Percentiles rank a stretch among this genome's conserved stretches.
Conservation (phyloP, 768 basidiomycete genomes). For the Lenzites betulinus region DNA sequence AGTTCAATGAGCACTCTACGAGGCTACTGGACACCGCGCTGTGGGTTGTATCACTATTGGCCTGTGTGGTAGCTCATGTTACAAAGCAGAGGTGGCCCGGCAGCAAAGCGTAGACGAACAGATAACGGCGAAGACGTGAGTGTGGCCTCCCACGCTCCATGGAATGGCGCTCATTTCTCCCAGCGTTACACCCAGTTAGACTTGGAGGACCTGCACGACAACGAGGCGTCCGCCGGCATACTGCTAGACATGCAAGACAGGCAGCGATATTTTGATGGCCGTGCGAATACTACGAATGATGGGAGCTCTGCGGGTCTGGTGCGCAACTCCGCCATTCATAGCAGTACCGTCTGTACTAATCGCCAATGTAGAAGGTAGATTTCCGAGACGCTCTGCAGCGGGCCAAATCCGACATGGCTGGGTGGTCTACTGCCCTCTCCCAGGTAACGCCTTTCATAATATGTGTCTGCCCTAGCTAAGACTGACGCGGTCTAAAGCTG, state of each 20-base stretch:
- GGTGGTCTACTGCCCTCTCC: conserved; percentile 59
- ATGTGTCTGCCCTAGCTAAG: too few species aligned
- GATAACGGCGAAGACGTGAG: conserved; percentile 45
- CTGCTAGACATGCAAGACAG: conserved; percentile 86
- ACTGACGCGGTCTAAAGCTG: conserved; percentile 42
- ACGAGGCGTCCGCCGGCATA: conserved; percentile 66
- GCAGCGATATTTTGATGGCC: conserved; percentile 79
- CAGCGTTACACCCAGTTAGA: conserved; percentile 64
- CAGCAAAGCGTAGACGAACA: conserved; percentile 62
- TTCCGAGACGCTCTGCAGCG: conserved; percentile 49
- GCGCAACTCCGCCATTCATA: not conserved
- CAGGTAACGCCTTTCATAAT: conserved; percentile 47
- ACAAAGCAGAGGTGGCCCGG: conserved; percentile 54
- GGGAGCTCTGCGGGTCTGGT: conserved; percentile 27
- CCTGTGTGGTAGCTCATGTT: not conserved
- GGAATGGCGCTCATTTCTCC: not conserved
- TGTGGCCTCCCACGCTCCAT: not conserved
- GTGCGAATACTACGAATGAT: conserved; percentile 26
- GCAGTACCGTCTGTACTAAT: not conserved
- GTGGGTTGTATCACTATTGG: conserved; percentile 39
- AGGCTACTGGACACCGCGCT: conserved; percentile 79
- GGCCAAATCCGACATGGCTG: conserved; percentile 46
- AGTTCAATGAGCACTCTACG: conserved; percentile 98
- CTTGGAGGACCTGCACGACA: conserved; percentile 80
- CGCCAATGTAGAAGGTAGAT: conserved; percentile 44